Base-by-base conservation (phyloP, 345 rosid species). In the Excoecaria cochinchinensis region DNA sequence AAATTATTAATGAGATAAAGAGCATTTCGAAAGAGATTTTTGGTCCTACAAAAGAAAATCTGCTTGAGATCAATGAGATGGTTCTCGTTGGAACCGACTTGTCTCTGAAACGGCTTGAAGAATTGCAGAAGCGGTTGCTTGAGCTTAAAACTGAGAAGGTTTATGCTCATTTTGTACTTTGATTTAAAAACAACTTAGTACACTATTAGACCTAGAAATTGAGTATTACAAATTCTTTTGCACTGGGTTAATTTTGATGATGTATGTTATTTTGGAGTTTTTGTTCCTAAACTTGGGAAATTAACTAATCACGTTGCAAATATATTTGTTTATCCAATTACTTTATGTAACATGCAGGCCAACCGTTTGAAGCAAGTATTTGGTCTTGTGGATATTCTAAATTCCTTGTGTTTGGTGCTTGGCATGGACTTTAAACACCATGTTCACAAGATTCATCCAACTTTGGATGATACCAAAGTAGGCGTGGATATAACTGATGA, bases 121-220 rank as follows among this genome's bases (percentile, higher is more conserved):
- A 92, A 75, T 81, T 93, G 70, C 87, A 93, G 60, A 76, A 73
- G 17, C 86, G 86, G 72, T 89, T 96, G 10, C 88, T 77, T 47
- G 83, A 81, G 56, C 97, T 91, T 80, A 91, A 92, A 78, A 85
- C 77, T 47, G 97, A 91, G 79, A 96, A 89, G 98, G 98, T 92
- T 73, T 13, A 13, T 58, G 56, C 17, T 17, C 8, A 17, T 70
- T 16, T 40, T 47, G 39, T 24, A 9, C 16, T 13, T 56, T 53
- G 44, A 46, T 39, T 14, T 8, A 21, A 46, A 59, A 46, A 47
- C 12, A 6, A 4, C 42, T 56, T 40, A 1, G 42, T 14, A 31
- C 2, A 31, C 31, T 63, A n/a, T 65, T 51, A 8, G 4, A 40
- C 17, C 24, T 71, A 14, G 55, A 58, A 40, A 39, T 58, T 39